Conservation (phyloP, 768 basidiomycete genomes). For the Podaxis sp. region DNA sequence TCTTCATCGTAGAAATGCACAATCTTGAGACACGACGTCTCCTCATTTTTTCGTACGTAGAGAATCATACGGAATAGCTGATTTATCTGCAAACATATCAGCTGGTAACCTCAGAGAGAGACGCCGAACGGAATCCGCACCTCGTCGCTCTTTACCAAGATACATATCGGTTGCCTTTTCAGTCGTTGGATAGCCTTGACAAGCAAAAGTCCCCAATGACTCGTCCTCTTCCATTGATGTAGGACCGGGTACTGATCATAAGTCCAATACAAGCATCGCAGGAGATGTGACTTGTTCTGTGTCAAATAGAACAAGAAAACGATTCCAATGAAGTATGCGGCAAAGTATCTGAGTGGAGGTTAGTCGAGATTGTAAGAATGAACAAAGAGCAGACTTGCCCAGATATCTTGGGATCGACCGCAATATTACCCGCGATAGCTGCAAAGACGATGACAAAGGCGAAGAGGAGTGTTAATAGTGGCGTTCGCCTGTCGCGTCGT, state of each 20-base stretch:
- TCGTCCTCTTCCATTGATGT: slow-evolving; percentile 39
- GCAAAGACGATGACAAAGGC: slow-evolving; percentile 41
- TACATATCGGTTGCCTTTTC: slow-evolving; percentile 55
- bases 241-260: slow-evolving; percentile 59
- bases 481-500: slow-evolving; percentile 39
- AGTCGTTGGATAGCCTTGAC: slow-evolving; percentile 44
- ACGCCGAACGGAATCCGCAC: slow-evolving; percentile 31
- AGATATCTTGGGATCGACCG: slow-evolving; percentile 52
- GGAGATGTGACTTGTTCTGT: slow-evolving; percentile 53
- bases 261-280: slow-evolving; percentile 59
- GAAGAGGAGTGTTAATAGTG: slow-evolving; percentile 39
- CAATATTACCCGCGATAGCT: slow-evolving; percentile 60
- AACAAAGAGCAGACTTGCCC: slow-evolving; percentile 39
- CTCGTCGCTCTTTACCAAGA: slow-evolving; percentile 66
- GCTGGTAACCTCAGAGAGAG: neutral
- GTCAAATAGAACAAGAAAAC: slow-evolving; percentile 45
- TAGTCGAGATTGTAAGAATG: slow-evolving; percentile 2
- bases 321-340: slow-evolving; percentile 57
- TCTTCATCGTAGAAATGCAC: slow-evolving; percentile 62
- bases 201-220: slow-evolving; percentile 41
- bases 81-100: slow-evolving; percentile 50
- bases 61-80: slow-evolving; percentile 61
- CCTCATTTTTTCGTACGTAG: slow-evolving; percentile 68
- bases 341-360: slow-evolving; percentile 49
- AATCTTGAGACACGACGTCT: slow-evolving; percentile 67